A percentile compares a stretch with the other conserved stretches of the same genome.
Evolutionary conservation across 495 filamentous ascomycete genomes (phyloP).

Genomic region (Aspergillus indologenus): DNA sequence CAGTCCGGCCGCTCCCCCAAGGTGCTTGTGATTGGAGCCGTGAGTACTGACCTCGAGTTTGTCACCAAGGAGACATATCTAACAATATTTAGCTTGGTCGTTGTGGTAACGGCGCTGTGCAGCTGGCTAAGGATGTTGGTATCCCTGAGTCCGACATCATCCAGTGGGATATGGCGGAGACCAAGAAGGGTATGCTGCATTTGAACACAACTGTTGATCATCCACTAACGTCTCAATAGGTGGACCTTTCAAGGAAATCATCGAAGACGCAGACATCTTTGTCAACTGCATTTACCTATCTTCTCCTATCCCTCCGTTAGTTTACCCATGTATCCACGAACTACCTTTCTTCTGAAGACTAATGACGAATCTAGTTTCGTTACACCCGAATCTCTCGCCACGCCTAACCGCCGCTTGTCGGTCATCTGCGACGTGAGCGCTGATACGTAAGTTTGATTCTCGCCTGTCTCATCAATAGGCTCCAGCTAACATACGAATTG

Average conservation of each 20-base stretch:
- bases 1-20: constrained; percentile 48
- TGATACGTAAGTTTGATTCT: constrained; percentile 48
- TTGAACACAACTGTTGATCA: not conserved
- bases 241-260: constrained; percentile 86
- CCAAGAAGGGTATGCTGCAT: constrained; percentile 41
- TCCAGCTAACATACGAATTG: not conserved
- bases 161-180: constrained; percentile 94
- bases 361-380: constrained; percentile 43
- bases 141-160: constrained; percentile 70
- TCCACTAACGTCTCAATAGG: constrained; percentile 29
- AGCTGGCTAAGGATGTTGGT: constrained; percentile 72
- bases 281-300: constrained; percentile 91
- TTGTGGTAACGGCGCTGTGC: constrained; percentile 82
- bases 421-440: constrained; percentile 88
- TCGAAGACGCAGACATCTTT: constrained; percentile 67
- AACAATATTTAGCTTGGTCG: constrained; percentile 57
- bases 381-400: constrained; percentile 61
- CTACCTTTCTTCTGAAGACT: not conserved
- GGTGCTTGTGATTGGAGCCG: constrained; percentile 59
- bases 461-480: not conserved
- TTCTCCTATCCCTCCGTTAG: constrained; percentile 59
- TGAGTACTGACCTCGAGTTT: constrained; percentile 23
- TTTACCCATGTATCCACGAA: not conserved
- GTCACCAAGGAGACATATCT: constrained; percentile 5
- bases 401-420: constrained; percentile 66